Evolutionary conservation across 2,329 filamentous ascomycete species (phyloP).

Genomic region (Trematosphaeria pertusa): DNA sequence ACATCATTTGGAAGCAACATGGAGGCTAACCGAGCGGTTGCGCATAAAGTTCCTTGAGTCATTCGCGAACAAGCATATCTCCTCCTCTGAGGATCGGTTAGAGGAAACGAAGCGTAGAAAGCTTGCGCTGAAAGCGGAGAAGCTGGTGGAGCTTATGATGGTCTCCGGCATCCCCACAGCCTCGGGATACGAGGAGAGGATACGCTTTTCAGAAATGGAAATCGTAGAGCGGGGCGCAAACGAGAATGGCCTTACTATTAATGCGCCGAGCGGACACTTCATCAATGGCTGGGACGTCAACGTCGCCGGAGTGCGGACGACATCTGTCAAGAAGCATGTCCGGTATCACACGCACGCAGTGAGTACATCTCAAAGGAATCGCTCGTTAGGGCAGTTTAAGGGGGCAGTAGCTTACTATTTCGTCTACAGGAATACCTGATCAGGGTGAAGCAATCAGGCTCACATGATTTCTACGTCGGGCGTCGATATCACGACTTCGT

Average conservation of each 20-base stretch:
- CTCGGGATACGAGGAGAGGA: constrained; percentile 96
- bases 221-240: constrained; percentile 94
- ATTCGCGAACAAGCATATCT: constrained; percentile 96
- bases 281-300: constrained; percentile 98
- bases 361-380: constrained; percentile 45
- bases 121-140: constrained; percentile 89
- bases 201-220: constrained; percentile 95
- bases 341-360: constrained; percentile 91
- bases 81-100: constrained; percentile 91
- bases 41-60: constrained; percentile 83
- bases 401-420: constrained; percentile 8
- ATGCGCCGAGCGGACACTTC: constrained; percentile 86
- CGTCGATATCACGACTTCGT: constrained; percentile 89
- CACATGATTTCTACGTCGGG: constrained; percentile 79
- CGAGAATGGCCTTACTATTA: constrained; percentile 85
- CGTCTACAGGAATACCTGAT: constrained; percentile 79
- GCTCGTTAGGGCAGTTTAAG: background rate
- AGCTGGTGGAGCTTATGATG: constrained; percentile 99
- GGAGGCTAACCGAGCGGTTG: constrained; percentile 24
- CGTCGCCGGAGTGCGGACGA: constrained; percentile 84
- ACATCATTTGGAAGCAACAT: constrained; percentile 8
- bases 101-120: constrained; percentile 97
- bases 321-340: constrained; percentile 82
- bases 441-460: constrained; percentile 78
- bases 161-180: constrained; percentile 95